Conservation (phyloP, 75 land plant genomes). For the Selaginella tamariscina region DNA sequence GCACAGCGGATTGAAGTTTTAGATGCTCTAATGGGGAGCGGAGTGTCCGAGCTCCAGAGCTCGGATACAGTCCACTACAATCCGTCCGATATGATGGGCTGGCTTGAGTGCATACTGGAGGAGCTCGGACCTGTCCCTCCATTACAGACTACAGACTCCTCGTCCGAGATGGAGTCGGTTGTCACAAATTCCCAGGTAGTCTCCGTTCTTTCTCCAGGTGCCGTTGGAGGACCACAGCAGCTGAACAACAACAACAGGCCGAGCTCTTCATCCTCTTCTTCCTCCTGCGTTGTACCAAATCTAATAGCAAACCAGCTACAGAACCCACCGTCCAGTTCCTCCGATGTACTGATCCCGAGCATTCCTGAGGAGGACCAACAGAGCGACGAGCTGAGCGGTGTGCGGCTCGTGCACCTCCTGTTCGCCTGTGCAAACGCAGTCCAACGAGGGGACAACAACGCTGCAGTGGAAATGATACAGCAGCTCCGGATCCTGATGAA, state of each 20-base stretch:
- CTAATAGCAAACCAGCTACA: too few species aligned
- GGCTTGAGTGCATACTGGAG: slow-evolving; percentile 65
- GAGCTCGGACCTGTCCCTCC: slow-evolving; percentile 28
- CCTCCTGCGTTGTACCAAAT: neutral
- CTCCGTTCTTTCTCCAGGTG: neutral
- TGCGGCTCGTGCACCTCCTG: slow-evolving; percentile 60
- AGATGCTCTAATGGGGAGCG: slow-evolving; percentile 32
- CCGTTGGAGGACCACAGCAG: neutral
- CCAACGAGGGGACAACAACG: slow-evolving; percentile 29
- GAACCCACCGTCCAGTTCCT: neutral
- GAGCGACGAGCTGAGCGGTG: slow-evolving; percentile 23
- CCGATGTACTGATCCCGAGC: neutral
- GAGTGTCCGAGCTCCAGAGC: slow-evolving; percentile 26
- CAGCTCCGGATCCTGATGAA: slow-evolving; percentile 36
- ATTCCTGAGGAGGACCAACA: too few species aligned
- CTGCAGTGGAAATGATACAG: slow-evolving; percentile 37
- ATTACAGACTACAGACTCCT: neutral
- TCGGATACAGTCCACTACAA: slow-evolving; percentile 54
- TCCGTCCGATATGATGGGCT: slow-evolving; percentile 59
- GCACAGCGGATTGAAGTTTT: slow-evolving; percentile 53
- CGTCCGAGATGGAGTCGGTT: slow-evolving; percentile 2
- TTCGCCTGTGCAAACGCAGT: slow-evolving; percentile 69
- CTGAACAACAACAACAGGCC: neutral
- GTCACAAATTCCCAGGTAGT: neutral
- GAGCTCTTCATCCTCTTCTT: neutral